Base-by-base conservation (phyloP, 805 yeast genomes). In the Candida odintsovae region DNA sequence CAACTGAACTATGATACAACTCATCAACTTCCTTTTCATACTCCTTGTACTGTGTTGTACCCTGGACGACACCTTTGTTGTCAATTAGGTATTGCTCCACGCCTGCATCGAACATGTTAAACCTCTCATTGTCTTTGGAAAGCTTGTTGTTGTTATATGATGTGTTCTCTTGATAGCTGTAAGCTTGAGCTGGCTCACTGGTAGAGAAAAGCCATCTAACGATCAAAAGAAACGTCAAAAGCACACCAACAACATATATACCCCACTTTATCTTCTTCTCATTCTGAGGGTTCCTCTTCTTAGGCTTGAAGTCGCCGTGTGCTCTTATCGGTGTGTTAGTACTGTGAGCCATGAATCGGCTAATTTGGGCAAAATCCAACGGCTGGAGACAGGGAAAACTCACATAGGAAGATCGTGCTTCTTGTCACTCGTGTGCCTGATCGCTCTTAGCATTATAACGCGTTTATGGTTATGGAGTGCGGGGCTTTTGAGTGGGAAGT, bases 321-420 rank as follows among this genome's bases (percentile, higher is more conserved):
- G 66, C 56, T 53, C 35, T 25, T 15, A 19, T 26, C n/a, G n/a
- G 35, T 20, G 5, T 37, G 49, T 49, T 42, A 45, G 50, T 44
- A 28, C 40, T 45, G 25, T 29, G 5, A 9, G 15, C 4, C 18
- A 18, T 7, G 10, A 16, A 31, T 28, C 18, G 18, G 7, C 35
- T 31, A 4, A 31, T 26, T 16, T 38, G 23, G 40, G 19, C 38
- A 20, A 25, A 21, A 20, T 25, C 21, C 21, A 16, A 20, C 13
- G 29, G 22, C 15, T 23, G 11, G 8, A 3, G 7, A 3, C 16
- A n/a, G 29, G 5, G 20, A 28, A 21, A 15, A 66, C 71, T 52
- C 53, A 67, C 71, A 73, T 59, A 41, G 82, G 82, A 48, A 77
- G 69, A 49, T 73, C 80, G 28, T 71, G 57, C 62, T 70, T 73